These are phyloP conservation scores for Microbotryum silenes-acaulis DNA, from an alignment of 1,284 basidiomycete genomes.

Conservation along the genomic window DNA sequence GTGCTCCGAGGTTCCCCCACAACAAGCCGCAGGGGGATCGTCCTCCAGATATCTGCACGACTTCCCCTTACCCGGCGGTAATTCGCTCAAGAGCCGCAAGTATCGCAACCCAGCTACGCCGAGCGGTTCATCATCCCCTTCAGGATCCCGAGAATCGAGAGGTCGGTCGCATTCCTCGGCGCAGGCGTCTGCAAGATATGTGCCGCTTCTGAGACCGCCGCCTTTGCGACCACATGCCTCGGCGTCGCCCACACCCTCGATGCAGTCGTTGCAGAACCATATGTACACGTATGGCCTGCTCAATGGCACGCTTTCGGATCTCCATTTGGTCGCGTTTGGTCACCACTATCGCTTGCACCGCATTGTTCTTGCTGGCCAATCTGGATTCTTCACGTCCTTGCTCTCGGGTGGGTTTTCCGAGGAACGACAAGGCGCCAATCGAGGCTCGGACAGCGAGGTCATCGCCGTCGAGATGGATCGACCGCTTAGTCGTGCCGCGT, in stretches of 20 bases:
- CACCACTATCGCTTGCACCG: constrained; percentile 63
- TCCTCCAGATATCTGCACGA: no score
- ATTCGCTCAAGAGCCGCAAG: no score
- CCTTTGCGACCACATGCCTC: background rate
- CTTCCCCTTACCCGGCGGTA: no score
- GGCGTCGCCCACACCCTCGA: background rate
- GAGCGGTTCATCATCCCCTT: no score
- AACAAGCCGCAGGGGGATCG: no score
- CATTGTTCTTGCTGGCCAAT: constrained; percentile 71
- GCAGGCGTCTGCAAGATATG: no score
- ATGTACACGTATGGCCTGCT: constrained; percentile 5
- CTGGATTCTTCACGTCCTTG: constrained; percentile 72
- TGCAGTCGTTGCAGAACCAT: background rate
- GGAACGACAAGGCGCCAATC: background rate
- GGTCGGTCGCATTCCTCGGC: no score
- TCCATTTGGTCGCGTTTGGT: constrained; percentile 7
- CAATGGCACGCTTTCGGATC: constrained; percentile 1
- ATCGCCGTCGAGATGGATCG: constrained; percentile 34
- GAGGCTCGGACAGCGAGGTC: constrained; percentile 39
- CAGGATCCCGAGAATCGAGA: no score
- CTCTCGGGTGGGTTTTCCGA: constrained; percentile 73
- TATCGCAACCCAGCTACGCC: no score
- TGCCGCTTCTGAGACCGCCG: no score
- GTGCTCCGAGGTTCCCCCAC: no score
- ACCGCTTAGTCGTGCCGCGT: constrained; percentile 32